Percentiles rank a stretch among this genome's conserved stretches.
These are phyloP conservation scores for Talaromyces adpressus DNA, from an alignment of 495 filamentous ascomycete genomes.

Conservation along the genomic window DNA sequence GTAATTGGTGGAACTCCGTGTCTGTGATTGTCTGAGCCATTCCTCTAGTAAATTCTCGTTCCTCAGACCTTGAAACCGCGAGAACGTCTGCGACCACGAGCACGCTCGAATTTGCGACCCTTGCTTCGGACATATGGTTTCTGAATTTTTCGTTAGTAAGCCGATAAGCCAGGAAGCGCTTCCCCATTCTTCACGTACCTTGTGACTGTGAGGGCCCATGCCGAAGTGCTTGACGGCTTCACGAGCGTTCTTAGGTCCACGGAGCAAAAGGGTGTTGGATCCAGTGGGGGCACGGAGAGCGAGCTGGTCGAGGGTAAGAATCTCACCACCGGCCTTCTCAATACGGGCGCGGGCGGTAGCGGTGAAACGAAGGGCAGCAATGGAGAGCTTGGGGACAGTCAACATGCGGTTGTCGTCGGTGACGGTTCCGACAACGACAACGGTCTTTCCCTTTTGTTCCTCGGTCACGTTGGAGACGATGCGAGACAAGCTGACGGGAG, in stretches of 20 bases:
- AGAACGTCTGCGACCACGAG: conserved; percentile 94
- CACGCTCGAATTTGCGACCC: conserved; percentile 97
- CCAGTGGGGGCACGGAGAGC: conserved; percentile 89
- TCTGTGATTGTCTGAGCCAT: conserved; percentile 1
- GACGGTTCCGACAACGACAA: conserved; percentile 87
- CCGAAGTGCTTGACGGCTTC: conserved; percentile 99
- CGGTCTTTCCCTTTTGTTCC: conserved; percentile 74
- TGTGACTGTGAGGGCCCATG: conserved; percentile 92
- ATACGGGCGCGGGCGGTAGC: conserved; percentile 91
- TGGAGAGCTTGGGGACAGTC: conserved; percentile 77
- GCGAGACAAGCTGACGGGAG: conserved; percentile 86
- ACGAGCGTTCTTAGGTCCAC: conserved; percentile 92
- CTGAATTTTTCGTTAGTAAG: conserved; percentile 30
- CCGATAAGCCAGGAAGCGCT: conserved; percentile 16
- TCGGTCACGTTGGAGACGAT: conserved; percentile 62
- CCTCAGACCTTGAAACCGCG: conserved; percentile 96
- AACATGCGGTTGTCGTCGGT: conserved; percentile 95
- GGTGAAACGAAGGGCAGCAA: conserved; percentile 93
- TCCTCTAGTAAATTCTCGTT: conserved; percentile 9
- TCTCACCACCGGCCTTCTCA: conserved; percentile 85
- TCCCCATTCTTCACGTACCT: conserved; percentile 52
- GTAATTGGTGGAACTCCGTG: not conserved
- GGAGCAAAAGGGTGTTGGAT: conserved; percentile 86
- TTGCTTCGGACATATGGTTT: conserved; percentile 96
- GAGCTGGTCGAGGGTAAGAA: conserved; percentile 90